Conservation (phyloP, 352 stramenopile genomes). For the Pythium phragmiticola region DNA sequence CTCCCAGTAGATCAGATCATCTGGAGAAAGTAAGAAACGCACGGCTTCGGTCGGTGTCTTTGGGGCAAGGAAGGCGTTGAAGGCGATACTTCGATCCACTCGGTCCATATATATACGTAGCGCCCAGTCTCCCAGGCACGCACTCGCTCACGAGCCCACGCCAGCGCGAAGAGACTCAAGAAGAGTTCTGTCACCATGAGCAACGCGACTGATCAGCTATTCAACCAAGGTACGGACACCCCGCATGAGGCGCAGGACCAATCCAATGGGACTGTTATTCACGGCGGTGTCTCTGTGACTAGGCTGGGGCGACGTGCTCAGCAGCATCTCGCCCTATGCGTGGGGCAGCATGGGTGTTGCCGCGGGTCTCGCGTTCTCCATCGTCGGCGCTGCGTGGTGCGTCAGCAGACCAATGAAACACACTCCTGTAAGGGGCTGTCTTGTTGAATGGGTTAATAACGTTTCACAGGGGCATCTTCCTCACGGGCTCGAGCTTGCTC, state of each 20-base stretch:
- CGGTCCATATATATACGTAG: conserved; percentile 10
- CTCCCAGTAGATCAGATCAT: conserved; percentile 23
- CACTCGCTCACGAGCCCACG: background rate
- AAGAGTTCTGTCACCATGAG: conserved; percentile 53
- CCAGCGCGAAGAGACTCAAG: background rate
- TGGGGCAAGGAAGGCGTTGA: conserved; percentile 3
- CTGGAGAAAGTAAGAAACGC: conserved; percentile 23
- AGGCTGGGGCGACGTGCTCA: conserved; percentile 95
- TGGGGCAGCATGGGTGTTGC: conserved; percentile 98
- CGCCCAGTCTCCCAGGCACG: background rate
- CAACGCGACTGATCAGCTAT: conserved; percentile 74
- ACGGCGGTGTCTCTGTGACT: background rate
- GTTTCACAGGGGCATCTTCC: conserved; percentile 82
- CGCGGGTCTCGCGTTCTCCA: conserved; percentile 95
- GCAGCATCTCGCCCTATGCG: conserved; percentile 98
- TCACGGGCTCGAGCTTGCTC: conserved; percentile 95
- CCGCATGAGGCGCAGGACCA: background rate
- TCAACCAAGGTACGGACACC: conserved; percentile 77
- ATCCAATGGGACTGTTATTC: background rate
- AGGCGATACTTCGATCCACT: background rate
- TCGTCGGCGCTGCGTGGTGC: conserved; percentile 96
- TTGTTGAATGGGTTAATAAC: background rate
- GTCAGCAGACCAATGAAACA: conserved; percentile 13
- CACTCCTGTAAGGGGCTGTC: background rate
- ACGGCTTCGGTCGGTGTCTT: conserved; percentile 1